Conservation (phyloP, 768 basidiomycete genomes). For the Trametes cubensis region DNA sequence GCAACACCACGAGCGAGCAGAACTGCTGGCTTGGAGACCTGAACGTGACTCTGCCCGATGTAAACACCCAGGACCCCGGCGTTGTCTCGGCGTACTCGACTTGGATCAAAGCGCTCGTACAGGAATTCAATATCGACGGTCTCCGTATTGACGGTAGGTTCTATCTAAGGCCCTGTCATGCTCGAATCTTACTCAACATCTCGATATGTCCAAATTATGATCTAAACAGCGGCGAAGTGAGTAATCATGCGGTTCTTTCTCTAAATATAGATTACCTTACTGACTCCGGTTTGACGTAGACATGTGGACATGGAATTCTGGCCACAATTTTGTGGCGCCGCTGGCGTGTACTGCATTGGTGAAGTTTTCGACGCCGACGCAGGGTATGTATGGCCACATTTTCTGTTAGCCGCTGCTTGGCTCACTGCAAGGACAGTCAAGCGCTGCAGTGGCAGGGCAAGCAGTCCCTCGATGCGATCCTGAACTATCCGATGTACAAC, state of each 20-base stretch:
- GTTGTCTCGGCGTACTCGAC: constrained; percentile 64
- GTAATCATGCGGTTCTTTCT: constrained; percentile 13
- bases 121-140: constrained; percentile 79
- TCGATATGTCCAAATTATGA: constrained; percentile 4
- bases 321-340: constrained; percentile 71
- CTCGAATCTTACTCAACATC: not conserved
- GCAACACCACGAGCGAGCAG: constrained; percentile 70
- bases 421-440: constrained; percentile 39
- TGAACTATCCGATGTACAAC: constrained; percentile 72
- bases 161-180: not conserved
- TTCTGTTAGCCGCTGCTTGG: too few relatives aligned
- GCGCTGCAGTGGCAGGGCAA: constrained; percentile 65
- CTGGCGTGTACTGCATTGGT: constrained; percentile 85
- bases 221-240: constrained; percentile 38
- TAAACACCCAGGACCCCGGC: constrained; percentile 70
- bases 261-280: not conserved
- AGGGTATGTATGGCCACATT: constrained; percentile 39
- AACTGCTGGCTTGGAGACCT: constrained; percentile 84
- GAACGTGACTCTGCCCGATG: constrained; percentile 72
- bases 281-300: constrained; percentile 30
- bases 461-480: constrained; percentile 63
- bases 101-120: constrained; percentile 72
- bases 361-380: constrained; percentile 68
- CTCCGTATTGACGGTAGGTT: constrained; percentile 74
- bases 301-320: constrained; percentile 79